Base-by-base conservation (phyloP, 176 grass and related monocot genomes). In the Eragrostis nindensis region DNA sequence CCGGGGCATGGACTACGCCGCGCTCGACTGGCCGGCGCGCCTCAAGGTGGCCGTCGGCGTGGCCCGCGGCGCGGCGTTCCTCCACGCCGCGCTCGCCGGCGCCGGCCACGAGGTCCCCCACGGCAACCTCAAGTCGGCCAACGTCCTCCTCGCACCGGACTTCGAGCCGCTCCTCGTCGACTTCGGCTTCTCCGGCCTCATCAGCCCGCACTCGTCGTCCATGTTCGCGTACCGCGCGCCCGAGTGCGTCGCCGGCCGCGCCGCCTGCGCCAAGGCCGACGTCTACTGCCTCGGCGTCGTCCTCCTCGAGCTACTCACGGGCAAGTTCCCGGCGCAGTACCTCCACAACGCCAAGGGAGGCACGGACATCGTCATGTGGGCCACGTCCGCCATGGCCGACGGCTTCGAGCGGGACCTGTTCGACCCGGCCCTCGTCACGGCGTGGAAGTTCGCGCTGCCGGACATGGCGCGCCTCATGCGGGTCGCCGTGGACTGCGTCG, bases 61-160 rank as follows among this genome's bases (percentile, higher is more conserved):
- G 6, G 84, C 90, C 15, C 86, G 75, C 41, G 96, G 88, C 17
- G 68, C 84, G 6, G 77, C 85, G 3, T 86, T 86, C 86, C 92
- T 98, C 71, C 92, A 95, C 78, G 8, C 62, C 6, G 85, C 70
- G 74, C 86, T 89, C 42, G 54, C 8, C 55, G 0, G 8, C 55
- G 2, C 8, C 21, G 50, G 70, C 3, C 48, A 71, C 45, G 90
- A 89, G 12, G 63, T 74, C 19, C 92, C 92, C 11, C 96, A 98
- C 65, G 92, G 96, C 36, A 98, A 98, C 88, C 96, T 98, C 70
- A 98, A 95, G 89, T 98, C 92, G 7, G 36, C 88, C 26, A 98
- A 98, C 81, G 50, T 98, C 8, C 96, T 98, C 18, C 88, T 98
- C 2, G 80, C 90, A 0, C 90, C 96, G n/a, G 84, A 91, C 82